phyloP scores from a whole-genome alignment of 1,139 yeast genomes.

The Arxiozyma slooffiae region DNA sequence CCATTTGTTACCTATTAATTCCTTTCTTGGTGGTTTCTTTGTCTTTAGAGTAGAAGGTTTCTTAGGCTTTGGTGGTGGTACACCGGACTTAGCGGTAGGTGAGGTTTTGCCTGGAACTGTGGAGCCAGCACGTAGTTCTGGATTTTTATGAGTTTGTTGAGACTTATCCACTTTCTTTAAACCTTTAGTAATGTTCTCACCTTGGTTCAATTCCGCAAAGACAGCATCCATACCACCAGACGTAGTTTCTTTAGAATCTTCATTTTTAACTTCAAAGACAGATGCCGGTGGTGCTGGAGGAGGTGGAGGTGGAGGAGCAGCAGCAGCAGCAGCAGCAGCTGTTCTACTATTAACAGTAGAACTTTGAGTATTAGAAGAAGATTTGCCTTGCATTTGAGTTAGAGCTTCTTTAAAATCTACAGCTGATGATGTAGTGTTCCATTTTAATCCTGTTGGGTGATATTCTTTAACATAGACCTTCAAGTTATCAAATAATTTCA shows the following conservation, averaged over 20 bases:
- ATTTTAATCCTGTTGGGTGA: conserved; percentile 73
- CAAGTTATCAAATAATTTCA: conserved; percentile 56
- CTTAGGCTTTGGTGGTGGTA: conserved; percentile 46
- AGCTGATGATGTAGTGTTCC: conserved; percentile 51
- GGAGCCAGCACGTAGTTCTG: conserved; percentile 53
- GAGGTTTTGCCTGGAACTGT: conserved; percentile 28
- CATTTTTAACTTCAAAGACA: conserved; percentile 39
- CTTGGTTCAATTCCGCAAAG: conserved; percentile 82
- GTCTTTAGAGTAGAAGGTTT: conserved; percentile 54
- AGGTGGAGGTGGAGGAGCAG: conserved; percentile 36
- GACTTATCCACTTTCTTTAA: conserved; percentile 88
- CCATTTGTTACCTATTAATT: conserved; percentile 84
- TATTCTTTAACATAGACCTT: conserved; percentile 62
- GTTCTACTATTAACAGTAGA: conserved; percentile 16
- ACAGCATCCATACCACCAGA: conserved; percentile 67
- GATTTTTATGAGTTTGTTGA: conserved; percentile 92
- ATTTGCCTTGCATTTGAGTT: conserved; percentile 6
- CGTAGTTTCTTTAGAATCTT: conserved; percentile 26
- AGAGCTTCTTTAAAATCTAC: conserved; percentile 39
- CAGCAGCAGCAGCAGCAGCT: conserved; percentile 21
- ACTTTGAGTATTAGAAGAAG: conserved; percentile 18
- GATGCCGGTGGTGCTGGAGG: conserved; percentile 73
- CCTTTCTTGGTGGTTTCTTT: conserved; percentile 64
- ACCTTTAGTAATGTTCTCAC: conserved; percentile 72
- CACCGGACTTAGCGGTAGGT: conserved; percentile 35